Evolutionary conservation across 2,329 filamentous ascomycete species (phyloP), one percentile per base, ranked within the genome.

Genomic region (Periconia sp.): DNA sequence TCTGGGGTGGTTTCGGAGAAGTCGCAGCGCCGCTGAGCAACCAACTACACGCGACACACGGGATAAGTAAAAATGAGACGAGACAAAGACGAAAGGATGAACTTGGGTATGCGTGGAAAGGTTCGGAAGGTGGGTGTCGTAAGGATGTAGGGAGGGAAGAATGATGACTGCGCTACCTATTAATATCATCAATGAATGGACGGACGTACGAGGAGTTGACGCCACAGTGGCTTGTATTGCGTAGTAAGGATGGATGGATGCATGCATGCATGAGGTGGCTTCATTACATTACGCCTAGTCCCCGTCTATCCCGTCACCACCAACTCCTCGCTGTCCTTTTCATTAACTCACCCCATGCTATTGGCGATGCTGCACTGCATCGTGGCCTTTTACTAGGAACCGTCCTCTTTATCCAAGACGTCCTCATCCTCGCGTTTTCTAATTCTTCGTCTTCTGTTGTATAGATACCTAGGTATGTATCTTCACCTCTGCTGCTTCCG

Each of bases 401-500:
- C 59, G 30, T 35, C 53, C 46, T 52, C 41, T 45, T 46, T 18
- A 31, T n/a, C 17, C 5, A 31, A n/a, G 45, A 52, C 50, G 41
- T 23, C 23, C 9, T 48, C 43, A 15, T 13, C 13, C 43, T 14
- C 10, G 33, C 11, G 33, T n/a, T 45, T 31, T 33, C 18, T 30
- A 6, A 45, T 49, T 53, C 55, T 42, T 54, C 61, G 63, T 57
- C 56, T 69, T 71, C 63, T 61, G 50, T 55, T 68, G 63, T 72
- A 70, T 60, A 71, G 68, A 69, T 73, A 66, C 61, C 69, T 65
- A 41, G 14, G 14, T 18, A 23, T 23, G 43, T 45, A 11, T 31
- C 6, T 17, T 45, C 33, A 37, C 44, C 30, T 15, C 49, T 45
- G 46, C n/a, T n/a, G 45, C 52, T 53, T 27, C 23, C 23, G 8